A percentile compares a stretch with the other conserved stretches of the same genome.
phyloP scores from a whole-genome alignment of 345 rosid genomes.

The Streptanthus diversifolius region DNA sequence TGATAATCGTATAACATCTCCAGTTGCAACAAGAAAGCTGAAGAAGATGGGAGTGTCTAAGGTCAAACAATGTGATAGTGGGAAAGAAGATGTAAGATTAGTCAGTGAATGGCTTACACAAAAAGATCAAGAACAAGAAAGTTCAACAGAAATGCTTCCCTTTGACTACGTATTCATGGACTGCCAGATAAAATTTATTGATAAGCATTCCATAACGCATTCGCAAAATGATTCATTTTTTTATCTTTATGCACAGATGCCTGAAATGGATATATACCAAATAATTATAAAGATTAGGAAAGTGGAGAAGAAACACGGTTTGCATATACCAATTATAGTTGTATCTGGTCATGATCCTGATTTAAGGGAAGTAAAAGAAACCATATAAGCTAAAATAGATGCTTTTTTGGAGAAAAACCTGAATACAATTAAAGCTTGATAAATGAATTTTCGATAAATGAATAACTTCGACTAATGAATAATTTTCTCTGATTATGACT shows the following conservation, averaged over 20 bases:
- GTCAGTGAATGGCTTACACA: slow-evolving; percentile 34
- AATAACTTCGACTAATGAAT: too few relatives aligned
- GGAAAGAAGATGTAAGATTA: slow-evolving; percentile 49
- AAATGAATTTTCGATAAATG: too few relatives aligned
- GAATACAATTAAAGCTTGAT: too few relatives aligned
- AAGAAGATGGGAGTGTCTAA: slow-evolving; percentile 47
- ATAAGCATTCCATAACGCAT: neutral
- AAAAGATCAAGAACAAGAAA: slow-evolving; percentile 8
- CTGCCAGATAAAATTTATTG: slow-evolving; percentile 50
- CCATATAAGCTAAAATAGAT: slow-evolving; percentile 61
- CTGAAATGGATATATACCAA: slow-evolving; percentile 63
- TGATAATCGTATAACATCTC: slow-evolving; percentile 31
- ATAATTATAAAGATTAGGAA: slow-evolving; percentile 58
- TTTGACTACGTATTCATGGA: slow-evolving; percentile 81
- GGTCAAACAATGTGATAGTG: slow-evolving; percentile 45
- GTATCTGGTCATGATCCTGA: slow-evolving; percentile 50
- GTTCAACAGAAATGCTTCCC: slow-evolving; percentile 32
- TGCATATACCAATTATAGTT: slow-evolving; percentile 67
- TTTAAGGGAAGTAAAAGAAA: slow-evolving; percentile 35
- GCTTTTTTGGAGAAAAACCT: slow-evolving; percentile 45
- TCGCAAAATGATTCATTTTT: neutral
- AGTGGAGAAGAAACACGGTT: slow-evolving; percentile 45
- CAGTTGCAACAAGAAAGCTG: slow-evolving; percentile 30
- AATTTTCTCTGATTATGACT: too few relatives aligned
- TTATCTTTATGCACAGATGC: slow-evolving; percentile 47